Conservation (phyloP, 768 basidiomycete genomes). For the Leccinum uliginosum region DNA sequence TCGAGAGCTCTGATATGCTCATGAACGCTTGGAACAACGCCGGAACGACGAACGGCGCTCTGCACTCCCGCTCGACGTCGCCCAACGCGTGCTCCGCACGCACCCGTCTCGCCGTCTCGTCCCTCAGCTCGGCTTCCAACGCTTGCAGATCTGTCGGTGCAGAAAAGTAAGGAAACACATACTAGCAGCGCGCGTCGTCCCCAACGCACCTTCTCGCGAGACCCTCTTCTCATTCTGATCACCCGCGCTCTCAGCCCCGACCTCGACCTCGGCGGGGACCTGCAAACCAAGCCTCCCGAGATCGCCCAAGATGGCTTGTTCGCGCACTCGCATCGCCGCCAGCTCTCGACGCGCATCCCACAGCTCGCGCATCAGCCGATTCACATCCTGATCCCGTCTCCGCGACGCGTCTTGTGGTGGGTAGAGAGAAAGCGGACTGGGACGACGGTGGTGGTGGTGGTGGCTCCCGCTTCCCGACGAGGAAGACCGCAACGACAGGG, state of each 20-base stretch:
- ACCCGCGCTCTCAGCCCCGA: not conserved
- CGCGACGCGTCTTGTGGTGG: not conserved
- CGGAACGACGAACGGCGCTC: slow-evolving; percentile 53
- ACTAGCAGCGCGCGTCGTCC: too few species aligned
- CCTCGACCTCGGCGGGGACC: not conserved
- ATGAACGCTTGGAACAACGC: slow-evolving; percentile 52
- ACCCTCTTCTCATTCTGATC: not conserved
- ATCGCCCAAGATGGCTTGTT: slow-evolving; percentile 21
- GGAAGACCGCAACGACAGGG: not conserved
- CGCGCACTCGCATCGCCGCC: slow-evolving; percentile 19
- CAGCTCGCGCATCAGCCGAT: slow-evolving; percentile 24
- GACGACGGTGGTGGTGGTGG: not conserved
- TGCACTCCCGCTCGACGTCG: slow-evolving; percentile 49
- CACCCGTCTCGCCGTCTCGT: slow-evolving; percentile 34
- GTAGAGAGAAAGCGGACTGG: not conserved
- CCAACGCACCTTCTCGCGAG: slow-evolving; percentile 19
- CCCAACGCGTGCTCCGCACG: slow-evolving; percentile 42
- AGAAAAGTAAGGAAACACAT: not conserved
- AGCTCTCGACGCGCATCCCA: slow-evolving; percentile 26
- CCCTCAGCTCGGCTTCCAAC: slow-evolving; percentile 33
- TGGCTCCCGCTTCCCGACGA: not conserved
- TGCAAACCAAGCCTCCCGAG: slow-evolving; percentile 17
- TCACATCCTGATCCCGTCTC: not conserved
- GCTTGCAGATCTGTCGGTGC: slow-evolving; percentile 12
- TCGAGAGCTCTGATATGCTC: slow-evolving; percentile 40